phyloP scores from a whole-genome alignment of 2,329 filamentous ascomycete genomes.

The Echinosphaeria canescens region DNA sequence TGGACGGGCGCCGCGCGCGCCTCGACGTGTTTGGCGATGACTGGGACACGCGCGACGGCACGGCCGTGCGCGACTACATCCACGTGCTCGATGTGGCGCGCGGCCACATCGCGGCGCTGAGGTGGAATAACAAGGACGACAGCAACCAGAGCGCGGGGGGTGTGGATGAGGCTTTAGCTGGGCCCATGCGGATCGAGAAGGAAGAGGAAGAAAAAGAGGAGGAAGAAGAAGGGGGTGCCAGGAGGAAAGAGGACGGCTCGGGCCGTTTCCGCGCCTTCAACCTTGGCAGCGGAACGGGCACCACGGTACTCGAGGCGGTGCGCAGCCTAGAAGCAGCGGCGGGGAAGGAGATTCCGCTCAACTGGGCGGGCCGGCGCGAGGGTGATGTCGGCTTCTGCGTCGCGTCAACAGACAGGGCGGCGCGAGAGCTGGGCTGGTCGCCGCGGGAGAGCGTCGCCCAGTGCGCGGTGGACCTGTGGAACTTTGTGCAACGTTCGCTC shows the following conservation, averaged over 20 bases:
- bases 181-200: too few species aligned
- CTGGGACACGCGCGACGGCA: slow-evolving; percentile 78
- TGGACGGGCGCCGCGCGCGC: slow-evolving; percentile 86
- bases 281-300: slow-evolving; percentile 20
- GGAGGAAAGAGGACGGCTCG: too few species aligned
- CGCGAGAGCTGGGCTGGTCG: slow-evolving; percentile 19
- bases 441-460: slow-evolving; percentile 10
- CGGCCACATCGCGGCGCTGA: slow-evolving; percentile 74
- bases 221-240: too few species aligned
- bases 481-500: slow-evolving; percentile 10
- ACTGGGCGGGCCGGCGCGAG: slow-evolving; percentile 13
- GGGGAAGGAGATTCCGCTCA: slow-evolving; percentile 13
- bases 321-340: slow-evolving; percentile 15
- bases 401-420: slow-evolving; percentile 16
- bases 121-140: too few species aligned
- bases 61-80: slow-evolving; percentile 94
- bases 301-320: slow-evolving; percentile 20
- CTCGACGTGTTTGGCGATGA: slow-evolving; percentile 89
- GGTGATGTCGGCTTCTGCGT: slow-evolving; percentile 21
- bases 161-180: too few species aligned
- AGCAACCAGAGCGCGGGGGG: too few species aligned
- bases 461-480: slow-evolving; percentile 13
- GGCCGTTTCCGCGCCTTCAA: too few species aligned
- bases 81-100: slow-evolving; percentile 79
- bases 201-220: too few species aligned